Conservation (phyloP, 371 early-diverging fungal genomes). For the Mucor saturninus region DNA sequence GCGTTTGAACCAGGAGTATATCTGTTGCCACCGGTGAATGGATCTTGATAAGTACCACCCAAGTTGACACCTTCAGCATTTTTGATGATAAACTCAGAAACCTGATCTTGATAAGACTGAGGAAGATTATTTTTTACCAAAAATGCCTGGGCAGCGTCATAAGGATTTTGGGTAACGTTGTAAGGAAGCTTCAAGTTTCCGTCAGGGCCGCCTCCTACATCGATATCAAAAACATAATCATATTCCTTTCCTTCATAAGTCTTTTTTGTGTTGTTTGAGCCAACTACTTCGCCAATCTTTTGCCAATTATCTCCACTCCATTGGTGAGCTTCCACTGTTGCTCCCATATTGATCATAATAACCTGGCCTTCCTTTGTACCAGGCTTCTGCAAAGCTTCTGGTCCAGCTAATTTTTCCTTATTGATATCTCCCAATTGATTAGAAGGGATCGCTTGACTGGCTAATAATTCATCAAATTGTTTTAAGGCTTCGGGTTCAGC, state of each 20-base stretch:
- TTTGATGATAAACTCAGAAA: slow-evolving; percentile 91
- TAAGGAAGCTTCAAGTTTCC: slow-evolving; percentile 91
- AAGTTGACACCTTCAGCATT: slow-evolving; percentile 78
- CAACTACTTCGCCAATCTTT: slow-evolving; percentile 95
- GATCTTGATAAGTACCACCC: slow-evolving; percentile 66
- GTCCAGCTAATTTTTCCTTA: slow-evolving; percentile 79
- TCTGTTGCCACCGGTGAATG: slow-evolving; percentile 65
- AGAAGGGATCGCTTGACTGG: slow-evolving; percentile 75
- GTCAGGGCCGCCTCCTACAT: slow-evolving; percentile 79
- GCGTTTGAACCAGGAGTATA: slow-evolving; percentile 44
- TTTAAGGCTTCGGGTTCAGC: slow-evolving; percentile 65
- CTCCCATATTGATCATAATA: slow-evolving; percentile 80
- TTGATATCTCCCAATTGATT: slow-evolving; percentile 90
- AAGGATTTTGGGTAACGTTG: slow-evolving; percentile 92
- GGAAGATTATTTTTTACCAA: slow-evolving; percentile 79
- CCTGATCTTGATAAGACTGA: slow-evolving; percentile 86
- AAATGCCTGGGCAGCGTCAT: slow-evolving; percentile 90
- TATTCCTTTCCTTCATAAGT: slow-evolving; percentile 89
- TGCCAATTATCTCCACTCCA: slow-evolving; percentile 85
- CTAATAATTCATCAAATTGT: slow-evolving; percentile 74
- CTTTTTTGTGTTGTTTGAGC: slow-evolving; percentile 81
- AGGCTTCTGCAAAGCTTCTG: slow-evolving; percentile 72
- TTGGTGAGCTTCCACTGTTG: slow-evolving; percentile 82
- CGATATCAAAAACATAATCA: slow-evolving; percentile 98
- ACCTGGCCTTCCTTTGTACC: slow-evolving; percentile 89